These are phyloP conservation scores for Pythium chondricola DNA, from an alignment of 352 stramenopile species.

Conservation along the genomic window DNA sequence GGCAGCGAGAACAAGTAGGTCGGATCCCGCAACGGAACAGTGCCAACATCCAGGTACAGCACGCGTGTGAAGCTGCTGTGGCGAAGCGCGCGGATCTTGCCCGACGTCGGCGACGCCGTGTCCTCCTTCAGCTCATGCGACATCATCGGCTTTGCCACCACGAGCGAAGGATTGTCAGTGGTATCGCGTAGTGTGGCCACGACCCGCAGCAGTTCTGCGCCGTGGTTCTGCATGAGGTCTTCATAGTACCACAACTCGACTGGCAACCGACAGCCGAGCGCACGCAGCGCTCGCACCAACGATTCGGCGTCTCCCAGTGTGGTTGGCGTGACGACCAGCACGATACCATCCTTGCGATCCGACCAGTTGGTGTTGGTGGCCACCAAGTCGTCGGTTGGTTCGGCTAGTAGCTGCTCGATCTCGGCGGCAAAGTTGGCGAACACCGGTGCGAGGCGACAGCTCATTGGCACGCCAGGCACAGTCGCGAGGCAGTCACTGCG, in stretches of 20 bases:
- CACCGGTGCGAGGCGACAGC: constrained; percentile 3
- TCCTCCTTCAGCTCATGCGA: neutral
- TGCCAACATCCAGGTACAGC: constrained; percentile 16
- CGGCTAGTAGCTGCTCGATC: constrained; percentile 2
- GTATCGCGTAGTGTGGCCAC: neutral
- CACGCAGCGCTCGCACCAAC: neutral
- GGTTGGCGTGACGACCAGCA: constrained; percentile 1
- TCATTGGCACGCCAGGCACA: neutral
- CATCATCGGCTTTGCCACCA: neutral
- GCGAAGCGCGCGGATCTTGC: constrained; percentile 12
- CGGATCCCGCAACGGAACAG: constrained; percentile 14
- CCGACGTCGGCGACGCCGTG: neutral
- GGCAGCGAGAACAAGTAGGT: constrained; percentile 16
- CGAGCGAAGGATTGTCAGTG: too few species aligned
- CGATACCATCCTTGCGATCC: neutral
- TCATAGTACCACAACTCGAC: constrained; percentile 10
- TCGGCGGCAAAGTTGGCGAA: constrained; percentile 17
- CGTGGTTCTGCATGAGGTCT: neutral
- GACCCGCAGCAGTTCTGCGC: neutral
- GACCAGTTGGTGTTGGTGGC: neutral
- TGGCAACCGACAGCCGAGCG: constrained; percentile 1
- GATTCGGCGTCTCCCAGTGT: neutral
- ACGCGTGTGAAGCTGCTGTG: constrained; percentile 16
- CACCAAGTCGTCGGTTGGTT: neutral
- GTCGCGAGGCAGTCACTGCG: constrained; percentile 3